Conservation (phyloP, 257 asterid species). For the Plectranthus barbatus region DNA sequence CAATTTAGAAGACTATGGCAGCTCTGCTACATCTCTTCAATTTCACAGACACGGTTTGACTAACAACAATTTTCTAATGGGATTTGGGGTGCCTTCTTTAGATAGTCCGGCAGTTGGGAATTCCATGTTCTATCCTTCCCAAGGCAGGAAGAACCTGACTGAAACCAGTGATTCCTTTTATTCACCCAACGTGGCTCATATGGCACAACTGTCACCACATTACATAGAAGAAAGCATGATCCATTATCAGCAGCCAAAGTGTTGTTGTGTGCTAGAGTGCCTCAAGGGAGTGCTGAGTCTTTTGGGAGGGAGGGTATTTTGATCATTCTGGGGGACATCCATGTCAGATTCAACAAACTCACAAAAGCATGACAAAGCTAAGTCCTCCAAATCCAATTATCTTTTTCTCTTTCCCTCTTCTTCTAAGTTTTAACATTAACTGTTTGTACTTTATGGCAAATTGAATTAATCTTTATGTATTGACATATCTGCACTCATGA, state of each 20-base stretch:
- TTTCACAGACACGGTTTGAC: slow-evolving; percentile 17
- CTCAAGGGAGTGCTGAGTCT: slow-evolving; percentile 31
- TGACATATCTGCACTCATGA: too few species aligned
- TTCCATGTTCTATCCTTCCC: slow-evolving; percentile 14
- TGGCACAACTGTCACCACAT: too few species aligned
- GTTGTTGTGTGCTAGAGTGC: slow-evolving; percentile 23
- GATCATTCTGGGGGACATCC: slow-evolving; percentile 46
- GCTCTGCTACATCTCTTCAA: slow-evolving; percentile 22
- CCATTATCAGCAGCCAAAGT: slow-evolving; percentile 22
- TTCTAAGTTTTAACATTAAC: too few species aligned
- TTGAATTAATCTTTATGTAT: too few species aligned
- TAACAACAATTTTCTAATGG: slow-evolving; percentile 25
- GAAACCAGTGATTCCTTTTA: slow-evolving; percentile 27
- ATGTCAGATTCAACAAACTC: too few species aligned
- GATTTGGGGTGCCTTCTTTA: slow-evolving; percentile 18
- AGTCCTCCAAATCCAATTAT: too few species aligned
- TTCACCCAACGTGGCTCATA: slow-evolving; percentile 20
- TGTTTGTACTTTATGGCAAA: too few species aligned
- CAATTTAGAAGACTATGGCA: slow-evolving; percentile 24
- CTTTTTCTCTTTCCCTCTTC: too few species aligned
- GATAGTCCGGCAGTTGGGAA: slow-evolving; percentile 26
- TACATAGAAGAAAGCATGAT: slow-evolving; percentile 18
- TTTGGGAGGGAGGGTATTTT: slow-evolving; percentile 39
- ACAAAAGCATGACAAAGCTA: too few species aligned
- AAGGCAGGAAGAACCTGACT: slow-evolving; percentile 24